A percentile compares a stretch with the other conserved stretches of the same genome.
These are phyloP conservation scores for Rhinocladiella similis DNA, from an alignment of 2,329 filamentous ascomycete species.

Conservation along the genomic window DNA sequence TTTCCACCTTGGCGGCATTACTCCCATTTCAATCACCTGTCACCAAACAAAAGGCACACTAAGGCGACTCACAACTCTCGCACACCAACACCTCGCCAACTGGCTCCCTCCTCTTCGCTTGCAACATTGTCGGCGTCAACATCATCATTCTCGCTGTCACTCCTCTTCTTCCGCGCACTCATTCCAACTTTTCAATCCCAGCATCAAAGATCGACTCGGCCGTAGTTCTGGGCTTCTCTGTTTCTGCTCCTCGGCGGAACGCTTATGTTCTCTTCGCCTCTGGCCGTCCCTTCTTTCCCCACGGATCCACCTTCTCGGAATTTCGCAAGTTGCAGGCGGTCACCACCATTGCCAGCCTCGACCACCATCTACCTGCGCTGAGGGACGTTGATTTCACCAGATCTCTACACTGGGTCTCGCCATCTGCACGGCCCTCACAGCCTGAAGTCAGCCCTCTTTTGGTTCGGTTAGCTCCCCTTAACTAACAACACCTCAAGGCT, in stretches of 20 bases:
- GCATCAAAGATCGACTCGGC: not conserved
- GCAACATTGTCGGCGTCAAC: constrained; percentile 3
- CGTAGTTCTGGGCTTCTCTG: not conserved
- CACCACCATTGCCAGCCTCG: constrained; percentile 7
- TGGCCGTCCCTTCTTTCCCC: constrained; percentile 25
- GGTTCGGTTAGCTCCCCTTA: constrained; percentile 28
- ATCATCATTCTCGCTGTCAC: not conserved
- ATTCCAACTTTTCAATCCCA: constrained; percentile 46
- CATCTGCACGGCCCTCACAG: constrained; percentile 16
- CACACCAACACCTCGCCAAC: not conserved
- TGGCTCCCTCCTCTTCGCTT: not conserved
- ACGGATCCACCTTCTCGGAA: constrained; percentile 24
- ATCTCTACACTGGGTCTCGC: constrained; percentile 18
- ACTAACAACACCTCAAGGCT: constrained; percentile 31
- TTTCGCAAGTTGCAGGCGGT: constrained; percentile 18
- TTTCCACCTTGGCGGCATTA: not conserved
- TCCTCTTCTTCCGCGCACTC: not conserved
- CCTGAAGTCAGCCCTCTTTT: constrained; percentile 24
- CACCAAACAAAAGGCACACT: constrained; percentile 1
- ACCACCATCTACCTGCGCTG: constrained; percentile 6
- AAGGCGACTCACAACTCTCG: not conserved
- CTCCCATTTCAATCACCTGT: constrained; percentile 5
- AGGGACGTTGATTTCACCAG: constrained; percentile 2
- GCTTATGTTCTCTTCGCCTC: constrained; percentile 17
- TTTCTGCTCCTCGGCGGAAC: constrained; percentile 11